These are phyloP conservation scores for Botrytis hyacinthi DNA, from an alignment of 2,329 filamentous ascomycete genomes.

Conservation along the genomic window DNA sequence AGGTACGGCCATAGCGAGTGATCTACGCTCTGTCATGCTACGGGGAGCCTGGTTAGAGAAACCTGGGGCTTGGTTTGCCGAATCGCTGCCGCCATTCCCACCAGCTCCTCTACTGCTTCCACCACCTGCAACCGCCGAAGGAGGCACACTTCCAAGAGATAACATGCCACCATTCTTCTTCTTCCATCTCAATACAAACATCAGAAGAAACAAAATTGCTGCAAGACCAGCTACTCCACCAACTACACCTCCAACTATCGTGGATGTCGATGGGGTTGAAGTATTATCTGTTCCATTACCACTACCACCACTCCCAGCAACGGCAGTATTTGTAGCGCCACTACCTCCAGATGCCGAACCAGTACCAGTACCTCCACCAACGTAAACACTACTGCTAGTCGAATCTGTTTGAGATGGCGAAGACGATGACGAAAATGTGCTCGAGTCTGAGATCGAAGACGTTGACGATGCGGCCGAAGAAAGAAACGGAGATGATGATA, in stretches of 20 bases:
- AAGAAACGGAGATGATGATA: constrained; percentile 6
- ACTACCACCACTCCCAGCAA: constrained; percentile 25
- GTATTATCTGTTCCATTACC: constrained; percentile 21
- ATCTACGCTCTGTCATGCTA: constrained; percentile 49
- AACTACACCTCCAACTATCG: constrained; percentile 37
- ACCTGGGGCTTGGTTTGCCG: constrained; percentile 28
- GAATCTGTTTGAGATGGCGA: constrained; percentile 18
- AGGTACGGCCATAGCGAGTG: constrained; percentile 48
- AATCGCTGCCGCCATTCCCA: constrained; percentile 35
- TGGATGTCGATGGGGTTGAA: constrained; percentile 31
- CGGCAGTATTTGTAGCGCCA: constrained; percentile 27
- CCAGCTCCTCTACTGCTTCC: constrained; percentile 41
- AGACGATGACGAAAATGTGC: constrained; percentile 13
- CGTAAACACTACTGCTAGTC: constrained; percentile 20
- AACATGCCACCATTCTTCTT: constrained; percentile 46
- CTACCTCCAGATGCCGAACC: constrained; percentile 10
- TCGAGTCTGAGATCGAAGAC: constrained; percentile 7
- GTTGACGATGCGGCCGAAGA: constrained; percentile 22
- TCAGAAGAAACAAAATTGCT: constrained; percentile 52
- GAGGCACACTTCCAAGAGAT: constrained; percentile 41
- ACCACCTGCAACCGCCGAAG: constrained; percentile 38
- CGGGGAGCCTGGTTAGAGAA: constrained; percentile 28
- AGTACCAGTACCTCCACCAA: constrained; percentile 22
- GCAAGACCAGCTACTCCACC: constrained; percentile 54
- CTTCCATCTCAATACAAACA: constrained; percentile 55